Base-by-base conservation (phyloP, 108 stramenopile species). In the Chaetoceros tenuissimus region DNA sequence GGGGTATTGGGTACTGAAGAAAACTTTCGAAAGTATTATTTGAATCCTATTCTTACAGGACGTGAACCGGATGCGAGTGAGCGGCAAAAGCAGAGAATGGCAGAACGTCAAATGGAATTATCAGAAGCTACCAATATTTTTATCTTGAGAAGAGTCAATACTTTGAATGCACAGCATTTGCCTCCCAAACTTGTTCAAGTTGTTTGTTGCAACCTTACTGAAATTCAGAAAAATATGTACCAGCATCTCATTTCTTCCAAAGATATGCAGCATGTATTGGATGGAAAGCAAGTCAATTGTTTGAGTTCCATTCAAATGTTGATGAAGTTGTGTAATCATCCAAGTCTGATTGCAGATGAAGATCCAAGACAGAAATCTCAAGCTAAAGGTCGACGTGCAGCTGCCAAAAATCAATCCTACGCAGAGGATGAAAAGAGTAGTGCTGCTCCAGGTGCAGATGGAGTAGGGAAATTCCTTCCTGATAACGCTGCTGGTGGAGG, bases 111-210 rank as follows among this genome's bases (percentile, higher is more conserved):
- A 64, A 73, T 87, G 40, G 89, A 96, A 28, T 92, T 99, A 89
- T 84, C 81, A 18, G 49, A 67, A 22, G 84, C 75, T 45, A 95
- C 96, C 62, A 97, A 99, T 69, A 78, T 94, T 34, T 99, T 99
- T 66, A 97, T 99, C 59, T 66, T 99, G 51, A 71, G 96, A 5
- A 79, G 98, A n/a, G 78, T 95, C 61, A 99, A 99, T 69, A 94
- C 92, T 1, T 67, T 99, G 40, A 96, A 97, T 69, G 96, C 98
- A 7, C 67, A 99, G 70, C 96, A 97, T 66, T 76, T 99, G 47
- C 98, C 98, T 48, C 96, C 98, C 44, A 99, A 99, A 65, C 75
- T 99, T 28, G 94, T 96, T 7, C 98, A 99, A 72, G 94, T 99
- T 44, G 96, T 99, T 18, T 97, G 96, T 64, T 97, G 97, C 70